Conservation (phyloP, 2,329 filamentous ascomycete species). For the Aspergillus calidoustus region DNA sequence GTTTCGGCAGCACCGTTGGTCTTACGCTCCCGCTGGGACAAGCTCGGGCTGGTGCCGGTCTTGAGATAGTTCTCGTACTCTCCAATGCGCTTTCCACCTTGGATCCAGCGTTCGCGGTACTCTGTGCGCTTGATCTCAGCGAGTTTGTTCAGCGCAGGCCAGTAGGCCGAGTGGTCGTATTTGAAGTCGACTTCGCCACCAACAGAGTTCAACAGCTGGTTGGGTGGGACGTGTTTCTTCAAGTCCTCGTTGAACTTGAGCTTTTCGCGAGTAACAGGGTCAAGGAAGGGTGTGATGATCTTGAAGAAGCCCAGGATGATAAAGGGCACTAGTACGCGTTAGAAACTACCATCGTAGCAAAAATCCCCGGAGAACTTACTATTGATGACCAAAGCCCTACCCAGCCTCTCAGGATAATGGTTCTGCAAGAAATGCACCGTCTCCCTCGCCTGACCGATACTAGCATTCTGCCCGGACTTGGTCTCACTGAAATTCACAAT, state of each 20-base stretch:
- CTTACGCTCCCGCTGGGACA: constrained; percentile 36
- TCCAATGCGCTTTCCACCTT: constrained; percentile 78
- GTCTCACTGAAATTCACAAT: constrained; percentile 90
- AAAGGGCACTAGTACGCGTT: constrained; percentile 71
- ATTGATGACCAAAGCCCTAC: constrained; percentile 86
- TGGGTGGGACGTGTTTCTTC: constrained; percentile 75
- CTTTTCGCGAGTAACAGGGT: constrained; percentile 90
- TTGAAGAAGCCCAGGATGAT: constrained; percentile 95
- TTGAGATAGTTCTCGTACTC: constrained; percentile 88
- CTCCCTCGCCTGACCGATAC: constrained; percentile 75
- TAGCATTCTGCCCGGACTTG: constrained; percentile 75
- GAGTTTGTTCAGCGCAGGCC: constrained; percentile 79
- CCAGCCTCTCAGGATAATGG: constrained; percentile 92
- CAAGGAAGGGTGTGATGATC: constrained; percentile 93
- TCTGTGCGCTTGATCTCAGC: constrained; percentile 68
- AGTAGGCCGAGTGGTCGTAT: constrained; percentile 88
- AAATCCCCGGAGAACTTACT: constrained; percentile 56
- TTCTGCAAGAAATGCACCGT: constrained; percentile 91
- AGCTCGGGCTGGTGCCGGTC: constrained; percentile 59
- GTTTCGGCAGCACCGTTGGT: not conserved
- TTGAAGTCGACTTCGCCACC: constrained; percentile 84
- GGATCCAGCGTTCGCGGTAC: constrained; percentile 73
- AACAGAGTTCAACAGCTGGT: constrained; percentile 80
- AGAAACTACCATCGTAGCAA: constrained; percentile 20
- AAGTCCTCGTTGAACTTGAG: constrained; percentile 97